These are phyloP conservation scores for Entamoeba histolytica DNA, from an alignment of 208 protist species.

Conservation along the genomic window DNA sequence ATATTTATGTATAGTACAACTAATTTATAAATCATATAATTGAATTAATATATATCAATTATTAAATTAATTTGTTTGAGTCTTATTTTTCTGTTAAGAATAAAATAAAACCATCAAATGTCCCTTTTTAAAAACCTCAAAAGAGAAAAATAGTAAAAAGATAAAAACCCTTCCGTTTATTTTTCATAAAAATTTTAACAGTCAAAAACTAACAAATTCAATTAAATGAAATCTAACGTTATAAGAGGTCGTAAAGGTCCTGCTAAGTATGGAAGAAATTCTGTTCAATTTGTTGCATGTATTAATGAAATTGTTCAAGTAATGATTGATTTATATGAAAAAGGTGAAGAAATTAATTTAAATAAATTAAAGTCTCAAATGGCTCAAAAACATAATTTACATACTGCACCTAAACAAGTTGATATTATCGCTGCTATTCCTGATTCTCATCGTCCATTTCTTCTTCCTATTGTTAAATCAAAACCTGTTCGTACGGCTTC, in stretches of 20 bases:
- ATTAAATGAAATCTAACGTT: background rate
- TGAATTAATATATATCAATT: too few relatives aligned
- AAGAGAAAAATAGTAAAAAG: too few relatives aligned
- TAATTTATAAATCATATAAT: too few relatives aligned
- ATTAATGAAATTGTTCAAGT: background rate
- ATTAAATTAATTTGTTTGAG: too few relatives aligned
- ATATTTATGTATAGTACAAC: too few relatives aligned
- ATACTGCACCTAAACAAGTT: conserved; percentile 37
- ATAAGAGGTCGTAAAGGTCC: background rate
- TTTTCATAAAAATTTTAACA: too few relatives aligned
- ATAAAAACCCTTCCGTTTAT: too few relatives aligned
- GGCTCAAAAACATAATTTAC: background rate
- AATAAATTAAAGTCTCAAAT: background rate
- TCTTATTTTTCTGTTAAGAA: too few relatives aligned
- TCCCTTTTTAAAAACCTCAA: too few relatives aligned
- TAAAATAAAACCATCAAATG: too few relatives aligned
- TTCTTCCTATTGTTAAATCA: conserved; percentile 49
- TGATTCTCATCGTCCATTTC: conserved; percentile 3
- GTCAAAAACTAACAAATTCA: too few relatives aligned
- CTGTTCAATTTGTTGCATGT: background rate
- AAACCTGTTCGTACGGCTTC: conserved; percentile 67
- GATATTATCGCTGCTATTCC: conserved; percentile 59
- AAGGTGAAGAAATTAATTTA: background rate
- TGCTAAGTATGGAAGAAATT: background rate
- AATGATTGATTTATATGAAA: background rate